These are phyloP conservation scores for Colletotrichum spinosum DNA, from an alignment of 2,329 filamentous ascomycete species.

Conservation along the genomic window DNA sequence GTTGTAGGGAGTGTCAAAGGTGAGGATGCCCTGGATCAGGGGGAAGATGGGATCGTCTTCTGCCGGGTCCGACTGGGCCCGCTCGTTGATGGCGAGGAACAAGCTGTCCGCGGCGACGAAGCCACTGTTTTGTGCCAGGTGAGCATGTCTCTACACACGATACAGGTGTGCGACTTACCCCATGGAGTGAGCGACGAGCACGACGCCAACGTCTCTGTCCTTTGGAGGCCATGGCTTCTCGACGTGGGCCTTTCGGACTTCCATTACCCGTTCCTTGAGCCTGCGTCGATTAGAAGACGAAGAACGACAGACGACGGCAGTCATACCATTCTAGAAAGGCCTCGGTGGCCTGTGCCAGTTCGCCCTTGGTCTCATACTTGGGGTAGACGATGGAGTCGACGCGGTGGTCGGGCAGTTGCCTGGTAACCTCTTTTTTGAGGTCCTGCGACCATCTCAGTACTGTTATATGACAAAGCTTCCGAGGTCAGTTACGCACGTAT, in stretches of 20 bases:
- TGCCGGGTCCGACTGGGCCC: conserved; percentile 54
- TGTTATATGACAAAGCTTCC: background rate
- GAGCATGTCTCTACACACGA: rapidly evolving
- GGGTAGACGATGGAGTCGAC: conserved; percentile 75
- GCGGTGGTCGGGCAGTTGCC: conserved; percentile 69
- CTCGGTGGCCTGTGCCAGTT: conserved; percentile 64
- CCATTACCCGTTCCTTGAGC: conserved; percentile 85
- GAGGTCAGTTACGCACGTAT: conserved; percentile 47
- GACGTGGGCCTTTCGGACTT: conserved; percentile 76
- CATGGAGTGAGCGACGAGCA: conserved; percentile 88
- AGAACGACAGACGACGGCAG: background rate
- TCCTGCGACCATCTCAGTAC: conserved; percentile 51
- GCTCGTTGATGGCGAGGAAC: conserved; percentile 77
- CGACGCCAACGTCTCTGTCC: conserved; percentile 82
- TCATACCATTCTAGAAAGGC: conserved; percentile 58
- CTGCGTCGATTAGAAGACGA: conserved; percentile 50
- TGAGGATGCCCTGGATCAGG: conserved; percentile 81
- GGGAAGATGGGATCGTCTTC: conserved; percentile 74
- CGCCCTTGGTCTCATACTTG: conserved; percentile 78
- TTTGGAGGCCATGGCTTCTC: conserved; percentile 81
- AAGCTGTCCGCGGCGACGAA: conserved; percentile 87
- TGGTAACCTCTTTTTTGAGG: conserved; percentile 67
- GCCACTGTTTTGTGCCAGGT: conserved; percentile 60
- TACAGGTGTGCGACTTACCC: conserved; percentile 56
- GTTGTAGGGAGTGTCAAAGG: conserved; percentile 89